Evolutionary conservation across 441 rosid species (phyloP).

Genomic region (Syzygium syzygioides): DNA sequence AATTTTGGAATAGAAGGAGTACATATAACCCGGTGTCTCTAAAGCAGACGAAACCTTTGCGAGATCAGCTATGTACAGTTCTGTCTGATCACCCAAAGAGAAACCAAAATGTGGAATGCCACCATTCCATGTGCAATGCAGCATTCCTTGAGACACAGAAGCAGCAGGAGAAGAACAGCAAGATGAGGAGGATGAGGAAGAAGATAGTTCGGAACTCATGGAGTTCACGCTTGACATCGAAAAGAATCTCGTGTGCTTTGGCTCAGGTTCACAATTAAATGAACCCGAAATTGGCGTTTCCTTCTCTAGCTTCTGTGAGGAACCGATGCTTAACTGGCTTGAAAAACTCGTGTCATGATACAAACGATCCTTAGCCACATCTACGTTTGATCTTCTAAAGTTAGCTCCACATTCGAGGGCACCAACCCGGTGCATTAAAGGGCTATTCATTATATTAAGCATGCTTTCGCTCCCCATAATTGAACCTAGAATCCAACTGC

Average conservation of each 20-base stretch:
- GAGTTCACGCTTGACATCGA: slow-evolving; percentile 49
- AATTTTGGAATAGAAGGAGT: slow-evolving; percentile 42
- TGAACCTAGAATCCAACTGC: slow-evolving; percentile 48
- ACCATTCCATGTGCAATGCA: slow-evolving; percentile 57
- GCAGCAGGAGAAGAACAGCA: slow-evolving; percentile 23
- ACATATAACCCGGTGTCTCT: slow-evolving; percentile 33
- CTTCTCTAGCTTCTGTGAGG: slow-evolving; percentile 21
- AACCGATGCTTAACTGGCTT: slow-evolving; percentile 22
- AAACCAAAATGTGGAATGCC: slow-evolving; percentile 65
- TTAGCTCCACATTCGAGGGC: slow-evolving; percentile 27
- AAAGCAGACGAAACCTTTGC: slow-evolving; percentile 24
- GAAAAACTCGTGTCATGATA: slow-evolving; percentile 29
- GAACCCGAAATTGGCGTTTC: slow-evolving; percentile 10
- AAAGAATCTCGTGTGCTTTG: slow-evolving; percentile 18
- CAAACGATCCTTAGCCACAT: slow-evolving; percentile 26
- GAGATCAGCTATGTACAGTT: slow-evolving; percentile 52
- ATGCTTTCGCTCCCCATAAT: slow-evolving; percentile 69
- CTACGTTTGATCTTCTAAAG: slow-evolving; percentile 13
- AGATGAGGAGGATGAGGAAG: slow-evolving; percentile 11
- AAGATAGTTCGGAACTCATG: slow-evolving; percentile 44
- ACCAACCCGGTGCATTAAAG: slow-evolving; percentile 34
- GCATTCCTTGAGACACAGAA: slow-evolving; percentile 53
- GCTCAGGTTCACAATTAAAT: slow-evolving; percentile 12
- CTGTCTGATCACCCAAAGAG: slow-evolving; percentile 66
- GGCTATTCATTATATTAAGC: slow-evolving; percentile 53